phyloP scores from a whole-genome alignment of 345 rosid genomes.

The Erodium maritimum region DNA sequence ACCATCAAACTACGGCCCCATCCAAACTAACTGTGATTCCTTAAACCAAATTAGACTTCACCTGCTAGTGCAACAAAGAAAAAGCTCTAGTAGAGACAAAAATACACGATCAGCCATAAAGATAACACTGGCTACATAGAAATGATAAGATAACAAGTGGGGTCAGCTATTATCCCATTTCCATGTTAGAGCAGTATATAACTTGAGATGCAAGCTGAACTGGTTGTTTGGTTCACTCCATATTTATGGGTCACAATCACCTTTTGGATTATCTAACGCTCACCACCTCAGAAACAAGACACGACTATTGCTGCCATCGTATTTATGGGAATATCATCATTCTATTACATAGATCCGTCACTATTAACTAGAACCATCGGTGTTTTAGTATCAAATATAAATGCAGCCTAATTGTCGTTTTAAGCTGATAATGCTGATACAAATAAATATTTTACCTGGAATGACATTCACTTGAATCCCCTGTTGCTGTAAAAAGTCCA shows the following conservation, averaged over 20 bases:
- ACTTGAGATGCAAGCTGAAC: background rate
- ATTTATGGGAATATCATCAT: background rate
- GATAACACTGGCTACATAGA: background rate
- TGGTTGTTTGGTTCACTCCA: background rate
- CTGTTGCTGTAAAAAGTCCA: conserved; percentile 88
- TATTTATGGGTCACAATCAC: background rate
- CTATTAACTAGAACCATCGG: background rate
- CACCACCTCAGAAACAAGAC: background rate
- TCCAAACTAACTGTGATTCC: background rate
- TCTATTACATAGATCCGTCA: background rate
- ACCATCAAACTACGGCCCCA: background rate
- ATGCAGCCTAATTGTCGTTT: background rate
- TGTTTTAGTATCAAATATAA: background rate
- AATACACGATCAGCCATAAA: background rate
- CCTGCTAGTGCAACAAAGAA: background rate
- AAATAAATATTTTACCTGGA: conserved; percentile 39
- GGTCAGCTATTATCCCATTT: background rate
- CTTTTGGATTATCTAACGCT: too few species aligned
- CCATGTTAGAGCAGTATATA: background rate
- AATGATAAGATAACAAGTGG: background rate
- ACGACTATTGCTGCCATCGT: background rate
- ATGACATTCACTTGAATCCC: conserved; percentile 87
- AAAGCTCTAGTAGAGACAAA: too few species aligned
- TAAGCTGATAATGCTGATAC: background rate
- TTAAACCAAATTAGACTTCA: background rate